Conservation (phyloP, 1,284 basidiomycete species). For the Lentinus polychrous region DNA sequence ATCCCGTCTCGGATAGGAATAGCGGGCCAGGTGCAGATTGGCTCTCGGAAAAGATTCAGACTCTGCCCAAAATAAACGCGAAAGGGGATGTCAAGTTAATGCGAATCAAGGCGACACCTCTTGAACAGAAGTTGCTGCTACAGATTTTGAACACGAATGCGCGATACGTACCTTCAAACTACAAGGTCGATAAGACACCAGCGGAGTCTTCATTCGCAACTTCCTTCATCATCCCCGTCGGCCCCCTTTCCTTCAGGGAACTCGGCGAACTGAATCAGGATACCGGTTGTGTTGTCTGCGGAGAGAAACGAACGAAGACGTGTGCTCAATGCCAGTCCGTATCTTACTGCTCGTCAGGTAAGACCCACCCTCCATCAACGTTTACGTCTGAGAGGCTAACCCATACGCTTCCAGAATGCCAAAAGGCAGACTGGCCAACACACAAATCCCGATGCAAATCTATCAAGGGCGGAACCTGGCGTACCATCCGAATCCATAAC, state of each 20-base stretch:
- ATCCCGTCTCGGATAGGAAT: conserved; percentile 13
- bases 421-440: conserved; percentile 31
- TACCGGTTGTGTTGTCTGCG: conserved; percentile 33
- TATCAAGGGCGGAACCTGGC: conserved; percentile 34
- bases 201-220: conserved; percentile 23
- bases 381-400: background rate
- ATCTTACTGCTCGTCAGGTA: conserved; percentile 31
- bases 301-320: conserved; percentile 24
- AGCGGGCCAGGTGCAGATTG: conserved; percentile 11
- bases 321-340: conserved; percentile 32
- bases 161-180: conserved; percentile 24
- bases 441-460: conserved; percentile 33
- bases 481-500: conserved; percentile 22
- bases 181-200: conserved; percentile 14
- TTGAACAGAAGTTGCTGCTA: conserved; percentile 29
- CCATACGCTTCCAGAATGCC: conserved; percentile 28
- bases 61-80: background rate
- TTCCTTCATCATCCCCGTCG: conserved; percentile 34
- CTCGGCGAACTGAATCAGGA: conserved; percentile 30
- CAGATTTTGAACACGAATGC: conserved; percentile 30
- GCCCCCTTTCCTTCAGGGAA: conserved; percentile 30
- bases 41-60: conserved; percentile 10
- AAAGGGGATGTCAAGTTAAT: conserved; percentile 3
- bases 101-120: conserved; percentile 19
- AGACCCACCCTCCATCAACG: conserved; percentile 30